phyloP scores from a whole-genome alignment of 1,139 yeast genomes.

The Blastobotrys proliferans region DNA sequence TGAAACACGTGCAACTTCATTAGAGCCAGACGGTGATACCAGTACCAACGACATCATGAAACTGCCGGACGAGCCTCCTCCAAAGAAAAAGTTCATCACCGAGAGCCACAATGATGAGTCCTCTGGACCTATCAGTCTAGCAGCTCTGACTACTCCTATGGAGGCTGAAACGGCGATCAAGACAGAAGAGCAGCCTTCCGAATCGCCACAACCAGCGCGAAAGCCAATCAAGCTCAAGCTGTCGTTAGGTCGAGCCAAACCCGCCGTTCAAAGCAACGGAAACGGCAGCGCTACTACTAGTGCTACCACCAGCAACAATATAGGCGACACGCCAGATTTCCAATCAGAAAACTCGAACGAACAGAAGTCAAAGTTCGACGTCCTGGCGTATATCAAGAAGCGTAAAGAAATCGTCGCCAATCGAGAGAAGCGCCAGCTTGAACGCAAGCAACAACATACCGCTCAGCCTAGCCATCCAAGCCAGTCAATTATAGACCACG shows the following conservation, averaged over 20 bases:
- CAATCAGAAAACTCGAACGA: not conserved
- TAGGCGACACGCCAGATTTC: no score
- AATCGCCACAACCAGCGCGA: no score
- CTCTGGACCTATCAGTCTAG: conserved; percentile 7
- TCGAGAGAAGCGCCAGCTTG: conserved; percentile 11
- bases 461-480: conserved; percentile 1
- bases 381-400: conserved; percentile 17
- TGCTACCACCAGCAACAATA: not conserved
- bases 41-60: no score
- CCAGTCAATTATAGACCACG: conserved; percentile 15
- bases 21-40: conserved; percentile 5
- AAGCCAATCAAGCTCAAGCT: conserved; percentile 5
- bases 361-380: conserved; percentile 17
- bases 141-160: conserved; percentile 1
- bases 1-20: conserved; percentile 6
- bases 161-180: not conserved
- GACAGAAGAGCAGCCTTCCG: conserved; percentile 1
- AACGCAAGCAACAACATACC: conserved; percentile 7
- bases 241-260: not conserved
- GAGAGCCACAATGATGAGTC: not conserved
- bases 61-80: conserved; percentile 4
- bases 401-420: conserved; percentile 15
- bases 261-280: no score
- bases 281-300: not conserved
- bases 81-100: not conserved